Evolutionary conservation across 805 yeast genomes (phyloP).

Genomic region (Yarrowia sp.): DNA sequence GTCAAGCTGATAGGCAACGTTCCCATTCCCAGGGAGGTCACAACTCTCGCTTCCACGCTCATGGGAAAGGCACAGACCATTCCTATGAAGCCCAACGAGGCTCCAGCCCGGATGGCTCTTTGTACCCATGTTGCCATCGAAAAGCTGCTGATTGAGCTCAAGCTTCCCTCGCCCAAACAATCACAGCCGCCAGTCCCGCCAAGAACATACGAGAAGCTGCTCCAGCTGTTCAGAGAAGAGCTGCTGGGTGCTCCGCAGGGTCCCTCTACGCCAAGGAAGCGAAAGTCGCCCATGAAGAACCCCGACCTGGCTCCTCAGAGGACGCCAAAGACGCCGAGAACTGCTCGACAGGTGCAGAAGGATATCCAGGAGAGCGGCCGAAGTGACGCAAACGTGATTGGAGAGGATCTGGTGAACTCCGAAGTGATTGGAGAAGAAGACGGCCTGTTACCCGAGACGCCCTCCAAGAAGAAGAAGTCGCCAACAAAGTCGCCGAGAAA

Average conservation of each 20-base stretch:
- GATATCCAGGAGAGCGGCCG: neutral
- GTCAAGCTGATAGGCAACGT: neutral
- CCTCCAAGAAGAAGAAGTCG: slow-evolving; percentile 14
- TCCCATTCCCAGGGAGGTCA: neutral
- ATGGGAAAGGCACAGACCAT: slow-evolving; percentile 11
- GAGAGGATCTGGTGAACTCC: slow-evolving; percentile 16
- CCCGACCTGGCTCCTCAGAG: slow-evolving; percentile 4
- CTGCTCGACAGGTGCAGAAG: neutral
- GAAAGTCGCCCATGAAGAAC: slow-evolving; percentile 13
- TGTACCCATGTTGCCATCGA: slow-evolving; percentile 35
- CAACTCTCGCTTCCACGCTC: neutral
- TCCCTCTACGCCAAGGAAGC: slow-evolving; percentile 17
- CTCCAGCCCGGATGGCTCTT: slow-evolving; percentile 32
- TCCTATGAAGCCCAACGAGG: slow-evolving; percentile 32
- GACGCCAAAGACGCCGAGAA: slow-evolving; percentile 9
- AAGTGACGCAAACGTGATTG: slow-evolving; percentile 3
- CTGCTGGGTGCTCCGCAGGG: slow-evolving; percentile 17
- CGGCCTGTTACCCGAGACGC: neutral
- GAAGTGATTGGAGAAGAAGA: slow-evolving; percentile 2
- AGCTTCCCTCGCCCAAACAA: slow-evolving; percentile 29
- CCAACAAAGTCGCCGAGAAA: slow-evolving; percentile 22
- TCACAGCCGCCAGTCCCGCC: slow-evolving; percentile 33
- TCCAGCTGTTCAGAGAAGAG: slow-evolving; percentile 30
- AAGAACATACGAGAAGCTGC: slow-evolving; percentile 29
- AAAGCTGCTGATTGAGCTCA: slow-evolving; percentile 19